A percentile compares a stretch with the other conserved stretches of the same genome.
phyloP scores from a whole-genome alignment of 768 basidiomycete genomes.

The Termitomyces sp. region DNA sequence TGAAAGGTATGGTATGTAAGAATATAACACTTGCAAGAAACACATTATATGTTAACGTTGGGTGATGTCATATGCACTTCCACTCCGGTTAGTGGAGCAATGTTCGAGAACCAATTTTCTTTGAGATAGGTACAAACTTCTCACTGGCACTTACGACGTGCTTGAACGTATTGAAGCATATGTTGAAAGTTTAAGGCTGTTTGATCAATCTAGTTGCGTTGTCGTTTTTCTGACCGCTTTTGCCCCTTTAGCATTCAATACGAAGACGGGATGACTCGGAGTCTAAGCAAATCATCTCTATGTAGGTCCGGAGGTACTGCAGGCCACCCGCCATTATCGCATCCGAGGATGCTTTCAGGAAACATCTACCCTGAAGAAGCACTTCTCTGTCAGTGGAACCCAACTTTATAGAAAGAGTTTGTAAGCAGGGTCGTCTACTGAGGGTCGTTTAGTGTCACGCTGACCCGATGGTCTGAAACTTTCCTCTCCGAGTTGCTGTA shows the following conservation, averaged over 20 bases:
- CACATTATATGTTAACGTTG: background rate
- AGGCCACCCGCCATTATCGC: conserved; percentile 15
- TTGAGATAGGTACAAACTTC: background rate
- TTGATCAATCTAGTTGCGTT: background rate
- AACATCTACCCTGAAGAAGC: conserved; percentile 10
- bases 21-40: background rate
- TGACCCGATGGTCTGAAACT: conserved; percentile 4
- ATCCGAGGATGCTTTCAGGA: conserved; percentile 14
- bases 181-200: background rate
- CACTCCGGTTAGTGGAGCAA: background rate
- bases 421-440: background rate
- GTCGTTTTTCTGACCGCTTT: background rate
- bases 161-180: background rate
- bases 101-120: background rate
- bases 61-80: background rate
- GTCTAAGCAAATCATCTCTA: conserved; percentile 11
- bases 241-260: background rate
- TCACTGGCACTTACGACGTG: background rate
- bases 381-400: conserved; percentile 11
- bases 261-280: conserved; percentile 1
- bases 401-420: conserved; percentile 1
- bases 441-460: background rate
- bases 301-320: conserved; percentile 8
- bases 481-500: conserved; percentile 2
- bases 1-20: background rate